Evolutionary conservation across 2,329 filamentous ascomycete genomes (phyloP).

Genomic region (Trichoderma sp.): DNA sequence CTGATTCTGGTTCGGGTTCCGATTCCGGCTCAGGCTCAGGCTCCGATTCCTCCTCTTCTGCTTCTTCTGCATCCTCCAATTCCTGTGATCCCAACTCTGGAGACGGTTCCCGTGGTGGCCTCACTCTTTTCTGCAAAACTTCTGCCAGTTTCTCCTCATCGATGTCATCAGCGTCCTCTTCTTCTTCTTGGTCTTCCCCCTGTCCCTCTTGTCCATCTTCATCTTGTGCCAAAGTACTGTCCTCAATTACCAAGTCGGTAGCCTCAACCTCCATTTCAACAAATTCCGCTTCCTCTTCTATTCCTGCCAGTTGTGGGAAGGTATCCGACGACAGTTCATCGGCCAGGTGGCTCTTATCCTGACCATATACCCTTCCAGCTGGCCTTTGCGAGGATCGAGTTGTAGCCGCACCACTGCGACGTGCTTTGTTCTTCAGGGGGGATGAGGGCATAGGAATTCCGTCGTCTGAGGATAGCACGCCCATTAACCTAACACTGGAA

Average conservation of each 20-base stretch:
- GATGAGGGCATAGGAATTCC: conserved; percentile 37
- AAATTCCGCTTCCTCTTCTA: conserved; percentile 9
- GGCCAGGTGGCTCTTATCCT: conserved; percentile 20
- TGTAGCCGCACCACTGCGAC: conserved; percentile 34
- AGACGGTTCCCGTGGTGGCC: conserved; percentile 36
- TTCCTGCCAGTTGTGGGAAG: background rate
- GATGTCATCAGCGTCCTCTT: conserved; percentile 44
- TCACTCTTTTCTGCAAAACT: conserved; percentile 42
- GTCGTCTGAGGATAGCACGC: conserved; percentile 34
- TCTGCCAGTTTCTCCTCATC: conserved; percentile 42
- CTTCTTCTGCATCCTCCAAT: conserved; percentile 28
- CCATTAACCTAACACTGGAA: conserved; percentile 44
- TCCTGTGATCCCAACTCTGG: conserved; percentile 41
- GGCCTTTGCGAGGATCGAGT: conserved; percentile 30
- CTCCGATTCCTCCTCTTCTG: conserved; percentile 17
- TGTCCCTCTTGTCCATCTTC: background rate
- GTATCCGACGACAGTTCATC: conserved; percentile 37
- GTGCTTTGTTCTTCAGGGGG: conserved; percentile 42
- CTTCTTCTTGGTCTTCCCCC: conserved; percentile 25
- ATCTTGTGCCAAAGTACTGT: background rate
- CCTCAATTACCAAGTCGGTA: background rate
- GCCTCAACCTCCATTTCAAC: background rate
- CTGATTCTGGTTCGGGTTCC: background rate
- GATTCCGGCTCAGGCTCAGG: background rate
- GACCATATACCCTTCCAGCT: background rate